Conservation (phyloP, 2,329 filamentous ascomycete species). For the Daldinia sp. region DNA sequence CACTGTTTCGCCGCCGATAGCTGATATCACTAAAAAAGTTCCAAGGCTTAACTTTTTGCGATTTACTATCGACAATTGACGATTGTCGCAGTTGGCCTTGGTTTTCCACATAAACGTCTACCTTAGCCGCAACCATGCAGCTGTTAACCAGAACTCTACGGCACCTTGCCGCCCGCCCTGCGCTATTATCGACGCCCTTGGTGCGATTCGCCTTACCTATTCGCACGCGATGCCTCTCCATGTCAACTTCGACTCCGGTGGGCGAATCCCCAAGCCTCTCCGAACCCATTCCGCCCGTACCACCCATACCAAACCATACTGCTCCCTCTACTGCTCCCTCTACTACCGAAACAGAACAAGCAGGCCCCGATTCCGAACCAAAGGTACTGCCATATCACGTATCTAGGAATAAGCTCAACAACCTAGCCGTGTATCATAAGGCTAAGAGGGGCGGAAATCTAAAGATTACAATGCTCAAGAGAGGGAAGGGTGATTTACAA, state of each 20-base stretch:
- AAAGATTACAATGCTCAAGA: conserved; percentile 78
- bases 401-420: conserved; percentile 72
- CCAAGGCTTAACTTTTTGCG: conserved; percentile 7
- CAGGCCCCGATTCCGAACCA: conserved; percentile 39
- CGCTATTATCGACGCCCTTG: conserved; percentile 10
- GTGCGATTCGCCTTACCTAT: conserved; percentile 26
- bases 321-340: no score
- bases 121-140: conserved; percentile 18
- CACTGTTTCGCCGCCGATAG: background rate
- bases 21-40: conserved; percentile 16
- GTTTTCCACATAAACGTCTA: background rate
- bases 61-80: no score
- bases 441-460: conserved; percentile 79
- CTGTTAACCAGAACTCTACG: conserved; percentile 38
- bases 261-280: conserved; percentile 12
- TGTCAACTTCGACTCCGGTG: conserved; percentile 4
- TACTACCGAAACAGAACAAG: conserved; percentile 34
- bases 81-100: background rate
- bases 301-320: no score
- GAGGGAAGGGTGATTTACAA: conserved; percentile 76
- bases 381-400: conserved; percentile 72
- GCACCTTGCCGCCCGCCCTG: conserved; percentile 34
- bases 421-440: conserved; percentile 80
- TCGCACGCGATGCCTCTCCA: conserved; percentile 33
- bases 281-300: conserved; percentile 4